Evolutionary conservation across 2,329 filamentous ascomycete genomes (phyloP), one percentile per base, ranked within the genome.

Genomic region (Escovopsis weberi): DNA sequence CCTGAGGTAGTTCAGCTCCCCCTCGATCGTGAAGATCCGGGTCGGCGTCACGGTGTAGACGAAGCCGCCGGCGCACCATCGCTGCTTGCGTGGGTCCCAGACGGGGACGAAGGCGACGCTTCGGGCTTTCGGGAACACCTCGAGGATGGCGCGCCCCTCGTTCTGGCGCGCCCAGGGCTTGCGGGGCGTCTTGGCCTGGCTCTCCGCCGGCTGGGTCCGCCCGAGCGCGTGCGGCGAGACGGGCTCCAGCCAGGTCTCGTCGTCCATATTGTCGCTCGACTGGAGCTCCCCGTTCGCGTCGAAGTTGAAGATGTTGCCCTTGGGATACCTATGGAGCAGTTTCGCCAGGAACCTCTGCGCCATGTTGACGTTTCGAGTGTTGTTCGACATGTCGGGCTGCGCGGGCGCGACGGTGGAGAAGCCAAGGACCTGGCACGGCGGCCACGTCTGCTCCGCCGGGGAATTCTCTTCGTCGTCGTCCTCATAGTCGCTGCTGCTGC

Each of bases 61-160:
- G 34, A 77, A 69, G 8, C 64, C 64, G 1, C 65, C 69, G 0
- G 69, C 64, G 44, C 65, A 72, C 65, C 68, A 72, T 7, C 67
- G 55, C 33, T 70, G 61, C 42, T 59, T 61, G 7, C 61, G 55
- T 0, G 60, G 47, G 38, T 72, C 66, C 67, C 69, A 73, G 0
- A 74, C 50, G 0, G 70, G 70, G 2, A 72, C 56, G 39, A 71
- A 62, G 0, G 64, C 64, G 1, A 74, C 54, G 30, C 66, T 69
- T 3, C 67, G 56, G 1, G 67, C 68, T 0, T 58, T 59, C 0
- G 67, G 63, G 8, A 74, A 64, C 0, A 61, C 51, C 3, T 53
- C 44, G 0, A 55, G 46, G 4, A 70, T 54, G 4, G 55, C 30
- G 6, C 32, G 46, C 4, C 53, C 53, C 38, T 56, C 51, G 4